These are phyloP conservation scores for Podaxis rugospora DNA, from an alignment of 768 basidiomycete species.

Conservation along the genomic window DNA sequence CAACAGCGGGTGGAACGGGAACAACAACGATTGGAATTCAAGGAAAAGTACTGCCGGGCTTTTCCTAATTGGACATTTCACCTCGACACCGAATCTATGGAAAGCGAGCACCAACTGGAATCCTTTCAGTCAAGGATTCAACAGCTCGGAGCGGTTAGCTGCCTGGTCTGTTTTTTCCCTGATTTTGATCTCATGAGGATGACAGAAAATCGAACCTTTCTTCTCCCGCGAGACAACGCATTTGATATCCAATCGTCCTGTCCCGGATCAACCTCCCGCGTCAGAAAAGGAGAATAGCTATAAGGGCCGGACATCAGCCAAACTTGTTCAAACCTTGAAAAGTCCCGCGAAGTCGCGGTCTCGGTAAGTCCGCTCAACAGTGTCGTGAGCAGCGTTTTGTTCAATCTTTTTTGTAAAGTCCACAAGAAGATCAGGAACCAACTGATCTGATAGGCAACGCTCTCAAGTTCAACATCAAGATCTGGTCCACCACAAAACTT, in stretches of 20 bases:
- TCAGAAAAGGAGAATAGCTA: conserved; percentile 65
- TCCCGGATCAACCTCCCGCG: conserved; percentile 24
- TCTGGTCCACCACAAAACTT: conserved; percentile 77
- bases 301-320: conserved; percentile 17
- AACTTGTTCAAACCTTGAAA: conserved; percentile 32
- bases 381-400: not conserved
- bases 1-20: conserved; percentile 43
- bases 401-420: conserved; percentile 19
- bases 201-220: conserved; percentile 80
- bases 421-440: conserved; percentile 22
- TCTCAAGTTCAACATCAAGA: conserved; percentile 68
- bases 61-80: conserved; percentile 86
- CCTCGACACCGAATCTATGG: conserved; percentile 62
- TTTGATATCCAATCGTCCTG: conserved; percentile 65
- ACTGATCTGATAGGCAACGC: conserved; percentile 63
- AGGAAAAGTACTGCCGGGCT: conserved; percentile 76
- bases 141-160: conserved; percentile 75
- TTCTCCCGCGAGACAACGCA: conserved; percentile 87
- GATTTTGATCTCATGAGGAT: not conserved
- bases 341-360: conserved; percentile 64
- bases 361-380: conserved; percentile 33
- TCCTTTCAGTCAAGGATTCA: conserved; percentile 51
- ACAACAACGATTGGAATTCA: conserved; percentile 65
- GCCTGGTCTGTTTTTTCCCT: conserved; percentile 2
- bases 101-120: conserved; percentile 33